Base-by-base conservation (phyloP, 1,284 basidiomycete species). In the Ceratobasidium theobromae region DNA sequence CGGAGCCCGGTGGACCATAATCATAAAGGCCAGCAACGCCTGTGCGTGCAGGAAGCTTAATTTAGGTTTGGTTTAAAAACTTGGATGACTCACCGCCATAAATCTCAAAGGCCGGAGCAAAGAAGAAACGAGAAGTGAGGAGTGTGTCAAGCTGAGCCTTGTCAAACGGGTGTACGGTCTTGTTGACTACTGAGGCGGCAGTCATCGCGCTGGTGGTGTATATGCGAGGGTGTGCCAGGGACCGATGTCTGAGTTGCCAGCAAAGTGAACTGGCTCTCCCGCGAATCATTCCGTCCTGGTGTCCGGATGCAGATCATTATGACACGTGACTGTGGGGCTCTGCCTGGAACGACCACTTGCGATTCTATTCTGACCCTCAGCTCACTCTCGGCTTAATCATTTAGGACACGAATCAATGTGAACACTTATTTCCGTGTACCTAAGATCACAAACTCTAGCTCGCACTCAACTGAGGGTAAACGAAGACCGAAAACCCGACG, bases 101-200 rank as follows among this genome's bases (percentile, higher is more conserved):
- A 79, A 98, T 97, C 78, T 99, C 96, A 73, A 99, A 99, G 1
- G 97, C 93, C 62, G 95, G 96, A 9, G 95, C 94, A 77, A 92
- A 98, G 82, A 99, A 99, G 83, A 99, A 99, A 53, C 97, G 83
- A 70, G 92, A 87, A 73, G 90, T 91, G 70, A 98, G 85, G 66
- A 97, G 79, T 30, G 88, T 88, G 74, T 99, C 96, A 53, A 99
- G 84, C 60, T 89, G 85, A 32, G 80, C 72, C 77, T 97, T 96
- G 78, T 95, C 92, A 75, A 99, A 99, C 14, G 88, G 77, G 76
- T 98, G 95, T 0, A 87, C 88, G 11, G 83, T 85, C 80, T 91
- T 95, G 82, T 95, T 91, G 72, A 94, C 83, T 3, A 40, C 27
- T 16, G 54, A 41, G 12, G 75, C 68, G 14, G 70, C 52, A 67